A percentile compares a stretch with the other conserved stretches of the same genome.
phyloP scores from a whole-genome alignment of 2,329 filamentous ascomycete genomes.

The Cercospora sojina region DNA sequence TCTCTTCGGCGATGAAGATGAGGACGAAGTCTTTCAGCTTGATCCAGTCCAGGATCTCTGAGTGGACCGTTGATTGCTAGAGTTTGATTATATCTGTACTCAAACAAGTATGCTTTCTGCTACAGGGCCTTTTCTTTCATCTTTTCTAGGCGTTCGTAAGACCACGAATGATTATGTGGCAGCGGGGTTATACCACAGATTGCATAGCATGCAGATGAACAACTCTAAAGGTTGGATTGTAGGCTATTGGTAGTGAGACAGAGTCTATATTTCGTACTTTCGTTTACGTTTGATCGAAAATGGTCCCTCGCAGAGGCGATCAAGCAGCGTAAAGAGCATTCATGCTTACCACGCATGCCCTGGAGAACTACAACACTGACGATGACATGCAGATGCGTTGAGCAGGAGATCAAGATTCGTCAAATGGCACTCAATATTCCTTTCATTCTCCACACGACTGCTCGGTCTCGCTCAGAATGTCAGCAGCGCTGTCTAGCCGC shows the following conservation, averaged over 20 bases:
- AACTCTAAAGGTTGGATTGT: background rate
- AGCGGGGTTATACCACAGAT: background rate
- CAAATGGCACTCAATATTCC: background rate
- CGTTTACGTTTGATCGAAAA: background rate
- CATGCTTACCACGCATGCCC: too few relatives aligned
- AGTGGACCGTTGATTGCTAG: background rate
- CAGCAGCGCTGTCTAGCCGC: constrained; percentile 3
- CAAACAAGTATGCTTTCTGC: background rate
- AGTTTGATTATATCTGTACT: background rate
- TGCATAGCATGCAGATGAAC: background rate
- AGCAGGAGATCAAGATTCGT: background rate
- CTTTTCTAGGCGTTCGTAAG: background rate
- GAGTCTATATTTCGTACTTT: background rate
- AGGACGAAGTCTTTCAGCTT: constrained; percentile 29
- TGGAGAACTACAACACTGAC: background rate
- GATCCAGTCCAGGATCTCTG: constrained; percentile 25
- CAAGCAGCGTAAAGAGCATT: background rate
- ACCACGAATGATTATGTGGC: background rate
- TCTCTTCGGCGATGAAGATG: constrained; percentile 16
- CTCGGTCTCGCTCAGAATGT: background rate
- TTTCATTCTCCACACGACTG: background rate
- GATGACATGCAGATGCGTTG: background rate
- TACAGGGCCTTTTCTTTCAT: background rate
- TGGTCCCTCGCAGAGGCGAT: too few relatives aligned
- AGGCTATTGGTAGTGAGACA: background rate